Evolutionary conservation across 164 flowering plant genomes (phyloP), one percentile per base, ranked within the genome.

Genomic region (Aristolochia contorta): DNA sequence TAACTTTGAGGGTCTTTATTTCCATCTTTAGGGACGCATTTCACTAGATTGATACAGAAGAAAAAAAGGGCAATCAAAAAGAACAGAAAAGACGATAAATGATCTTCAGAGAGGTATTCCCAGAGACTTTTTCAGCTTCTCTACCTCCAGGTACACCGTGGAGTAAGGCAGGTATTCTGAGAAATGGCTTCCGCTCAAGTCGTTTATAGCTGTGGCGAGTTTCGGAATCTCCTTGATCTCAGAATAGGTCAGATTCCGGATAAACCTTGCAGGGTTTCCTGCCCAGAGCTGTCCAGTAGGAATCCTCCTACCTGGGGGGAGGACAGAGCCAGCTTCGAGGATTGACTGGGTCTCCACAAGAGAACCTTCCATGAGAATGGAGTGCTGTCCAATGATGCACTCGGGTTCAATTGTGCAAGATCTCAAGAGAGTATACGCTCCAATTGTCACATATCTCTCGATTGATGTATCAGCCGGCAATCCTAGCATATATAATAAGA

Each of bases 271-370:
- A 18, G 99, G 99, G 64, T 93, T 93, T 18, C 97, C 99, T 57
- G 92, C 94, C 99, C 97, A 90, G 15, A 90, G 86, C 67, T 93
- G 97, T 24, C 99, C 96, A 23, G 84, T 78, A 32, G 99, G 96
- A 57, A 93, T 90, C 64, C 96, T 80, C 67, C 97, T 71, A 15
- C 97, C 99, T 18, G 99, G 99, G 32, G 97, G 96, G 61, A 93
- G 75, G 14, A 93, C 95, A 12, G 96, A 86, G 20, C 97, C 96
- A 47, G 99, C 96, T 78, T 90, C 99, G 47, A 93, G 85, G 64
- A 90, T 90, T 0, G 99, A 79, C 47, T 86, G 94, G 58, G 94
- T 90, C 79, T 93, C 98, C 52, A 89, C 87, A 75, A 90, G 70
- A 6, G 98, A 89, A 59, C 97, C 97, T 80, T 93, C 98, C 98